Evolutionary conservation across 257 asterid genomes (phyloP).

Genomic region (Gardenia jasminoides): DNA sequence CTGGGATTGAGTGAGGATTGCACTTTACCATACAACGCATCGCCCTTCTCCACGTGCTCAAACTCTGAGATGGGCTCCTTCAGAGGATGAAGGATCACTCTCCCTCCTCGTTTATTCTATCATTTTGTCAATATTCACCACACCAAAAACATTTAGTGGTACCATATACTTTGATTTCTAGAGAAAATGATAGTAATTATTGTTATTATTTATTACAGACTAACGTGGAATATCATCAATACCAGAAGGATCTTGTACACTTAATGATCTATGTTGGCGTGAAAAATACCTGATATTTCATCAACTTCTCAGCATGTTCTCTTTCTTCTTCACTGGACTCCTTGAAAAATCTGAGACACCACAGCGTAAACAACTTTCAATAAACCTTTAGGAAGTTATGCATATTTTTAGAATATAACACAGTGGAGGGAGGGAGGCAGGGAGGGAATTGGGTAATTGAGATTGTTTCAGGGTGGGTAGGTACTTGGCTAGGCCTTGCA

Average conservation of each 20-base stretch:
- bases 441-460: not conserved
- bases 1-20: too few relatives aligned
- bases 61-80: slow-evolving; percentile 58
- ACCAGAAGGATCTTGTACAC: not conserved
- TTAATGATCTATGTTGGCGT: not conserved
- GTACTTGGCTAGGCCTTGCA: slow-evolving; percentile 87
- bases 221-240: too few relatives aligned
- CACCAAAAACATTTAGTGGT: too few relatives aligned
- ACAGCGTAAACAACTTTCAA: slow-evolving; percentile 1
- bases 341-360: slow-evolving; percentile 64
- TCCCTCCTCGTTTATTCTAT: slow-evolving; percentile 85
- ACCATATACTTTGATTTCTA: too few relatives aligned
- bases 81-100: slow-evolving; percentile 57
- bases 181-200: too few relatives aligned
- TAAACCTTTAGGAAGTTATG: too few relatives aligned
- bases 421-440: not conserved
- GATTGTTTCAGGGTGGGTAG: not conserved
- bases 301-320: slow-evolving; percentile 84
- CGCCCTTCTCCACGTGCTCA: slow-evolving; percentile 80
- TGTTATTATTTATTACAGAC: too few relatives aligned
- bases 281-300: slow-evolving; percentile 70
- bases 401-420: too few relatives aligned
- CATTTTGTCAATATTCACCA: too few relatives aligned
- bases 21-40: slow-evolving; percentile 78
- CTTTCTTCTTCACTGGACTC: slow-evolving; percentile 82